Base-by-base conservation (phyloP, 192 early-diverging fungal species). In the Nowakowskiella sp. region DNA sequence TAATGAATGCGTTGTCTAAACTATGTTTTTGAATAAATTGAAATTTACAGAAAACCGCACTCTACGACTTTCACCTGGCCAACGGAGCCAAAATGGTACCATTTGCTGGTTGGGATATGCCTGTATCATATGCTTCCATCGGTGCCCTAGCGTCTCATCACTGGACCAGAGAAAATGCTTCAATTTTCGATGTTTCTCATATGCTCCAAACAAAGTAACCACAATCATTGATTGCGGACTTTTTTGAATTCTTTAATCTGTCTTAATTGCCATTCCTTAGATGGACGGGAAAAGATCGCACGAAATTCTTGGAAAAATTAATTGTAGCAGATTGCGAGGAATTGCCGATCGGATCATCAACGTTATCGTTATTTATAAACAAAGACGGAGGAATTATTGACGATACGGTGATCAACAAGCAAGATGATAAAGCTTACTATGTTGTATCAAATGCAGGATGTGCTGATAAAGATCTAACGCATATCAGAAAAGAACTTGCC, bases 21-120 rank as follows among this genome's bases (percentile, higher is more conserved):
- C n/a, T n/a, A n/a, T n/a, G n/a, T n/a, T n/a, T n/a, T n/a, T n/a
- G n/a, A n/a, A n/a, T 39, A 19, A 19, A 39, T 13, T 47, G 13
- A 10, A 10, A 39, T 23, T 52, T 52, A 10, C 84, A 87, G 67
- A 75, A 81, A 53, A 97, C 91, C 4, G 77, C 88, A 2, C 78
- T 98, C 1, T 85, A 92, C 65, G 89, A 94, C 62, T 91, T 92
- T 55, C 95, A 98, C 75, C 79, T 91, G 31, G 59, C 77, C 61
- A 75, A 94, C 55, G 90, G 90, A 23, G 95, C 87, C 33, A 94
- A 91, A 77, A 96, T 98, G 85, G 93, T 93, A 10, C 88, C 89
- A 29, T 98, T 95, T 72, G 95, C 95, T 55, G 95, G 93, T 3
- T 96, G 89, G 84, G 76, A 77, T 51, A 98, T 98, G 95, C 95